Base-by-base conservation (phyloP, 164 flowering plant species). In the Aristolochia contorta region DNA sequence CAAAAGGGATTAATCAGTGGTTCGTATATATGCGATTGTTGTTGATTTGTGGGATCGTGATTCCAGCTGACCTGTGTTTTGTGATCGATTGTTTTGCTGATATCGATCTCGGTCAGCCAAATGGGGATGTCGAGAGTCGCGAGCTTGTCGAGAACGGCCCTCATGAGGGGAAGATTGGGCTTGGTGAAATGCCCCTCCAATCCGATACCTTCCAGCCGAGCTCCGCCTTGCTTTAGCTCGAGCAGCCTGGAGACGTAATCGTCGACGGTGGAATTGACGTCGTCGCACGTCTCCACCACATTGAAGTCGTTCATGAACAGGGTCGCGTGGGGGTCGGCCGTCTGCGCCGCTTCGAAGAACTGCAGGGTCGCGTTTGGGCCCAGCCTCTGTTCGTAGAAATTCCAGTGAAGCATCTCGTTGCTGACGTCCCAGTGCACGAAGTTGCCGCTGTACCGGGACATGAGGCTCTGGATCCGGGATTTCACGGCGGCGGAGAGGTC, bases 341-440 rank as follows among this genome's bases (percentile, higher is more conserved):
- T 33, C 49, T 85, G 90, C 2, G 92, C 91, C 10, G 79, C 73
- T 69, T 75, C 55, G 53, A 74, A 93, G 67, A 90, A 86, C 4
- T 69, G 56, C 54, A 79, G 43, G 0, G 92, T 74, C 12, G 91
- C 94, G 49, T 86, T 77, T 0, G 71, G 72, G 0, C 97, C 97
- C 0, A 93, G 87, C 20, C 80, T 51, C 25, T 77, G 56, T 76
- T 90, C 97, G 23, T 90, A 90, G 72, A 90, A 93, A 59, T 85
- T 79, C 16, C 77, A 93, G 61, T 93, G 97, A 47, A 93, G 86
- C 85, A 83, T 80, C 65, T 93, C 99, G 41, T 93, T 90, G 78
- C 84, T 88, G 15, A 93, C 96, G 59, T 93, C 99, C 99, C 99
- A 93, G 60, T 93, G 96, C 8, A 90, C 64, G 75, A 93, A 93